Conservation (phyloP, 495 filamentous ascomycete species). For the Tuber aestivum region DNA sequence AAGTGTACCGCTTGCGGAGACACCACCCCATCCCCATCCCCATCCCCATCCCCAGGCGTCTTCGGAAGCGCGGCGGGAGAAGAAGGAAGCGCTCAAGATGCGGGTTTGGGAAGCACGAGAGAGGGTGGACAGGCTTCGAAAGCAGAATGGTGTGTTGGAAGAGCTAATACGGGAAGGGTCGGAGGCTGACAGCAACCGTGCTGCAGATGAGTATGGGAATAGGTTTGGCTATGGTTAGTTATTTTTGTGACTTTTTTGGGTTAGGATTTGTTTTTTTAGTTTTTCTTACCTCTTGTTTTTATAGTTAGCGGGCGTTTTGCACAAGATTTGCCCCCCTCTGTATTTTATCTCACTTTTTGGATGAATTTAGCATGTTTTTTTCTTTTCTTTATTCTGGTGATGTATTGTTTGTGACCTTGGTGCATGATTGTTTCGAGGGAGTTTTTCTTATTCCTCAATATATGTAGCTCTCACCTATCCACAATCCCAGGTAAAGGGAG, state of each 20-base stretch:
- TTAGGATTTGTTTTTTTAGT: background rate
- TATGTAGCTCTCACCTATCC: background rate
- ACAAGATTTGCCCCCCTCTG: background rate
- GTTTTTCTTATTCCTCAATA: background rate
- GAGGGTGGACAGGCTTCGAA: slow-evolving; percentile 28
- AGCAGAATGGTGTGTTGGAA: slow-evolving; percentile 31
- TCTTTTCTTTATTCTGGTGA: too few species aligned
- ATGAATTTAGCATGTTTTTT: background rate
- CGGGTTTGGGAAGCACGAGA: slow-evolving; percentile 27
- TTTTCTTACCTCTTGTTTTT: background rate
- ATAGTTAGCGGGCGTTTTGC: background rate
- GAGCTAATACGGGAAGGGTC: slow-evolving; percentile 17
- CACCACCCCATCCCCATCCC: slow-evolving; percentile 9
- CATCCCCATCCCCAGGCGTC: slow-evolving; percentile 18
- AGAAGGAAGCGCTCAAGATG: slow-evolving; percentile 33
- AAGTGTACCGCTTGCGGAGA: background rate
- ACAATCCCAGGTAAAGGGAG: too few species aligned
- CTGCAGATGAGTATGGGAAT: background rate
- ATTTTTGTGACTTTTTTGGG: background rate
- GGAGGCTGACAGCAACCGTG: background rate
- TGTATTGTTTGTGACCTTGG: background rate
- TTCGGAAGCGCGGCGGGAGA: slow-evolving; percentile 25
- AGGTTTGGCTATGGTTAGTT: background rate
- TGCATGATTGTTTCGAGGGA: background rate
- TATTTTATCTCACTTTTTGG: background rate